Base-by-base conservation (phyloP, 148 eudicot species). In the Limonium bicolor region DNA sequence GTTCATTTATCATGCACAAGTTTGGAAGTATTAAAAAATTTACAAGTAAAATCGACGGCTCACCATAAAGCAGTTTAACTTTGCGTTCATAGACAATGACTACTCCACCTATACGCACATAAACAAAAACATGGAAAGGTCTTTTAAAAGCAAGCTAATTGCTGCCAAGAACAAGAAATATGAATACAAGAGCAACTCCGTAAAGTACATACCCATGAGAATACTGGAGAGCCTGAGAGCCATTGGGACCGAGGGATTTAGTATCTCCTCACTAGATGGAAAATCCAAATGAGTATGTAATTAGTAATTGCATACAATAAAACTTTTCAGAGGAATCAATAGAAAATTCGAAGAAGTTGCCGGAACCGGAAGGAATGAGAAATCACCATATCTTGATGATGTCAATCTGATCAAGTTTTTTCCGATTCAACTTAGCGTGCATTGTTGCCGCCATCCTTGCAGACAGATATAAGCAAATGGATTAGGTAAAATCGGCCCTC, bases 391-490 rank as follows among this genome's bases (percentile, higher is more conserved):
- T 81, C 48, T 70, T 64, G 61, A 78, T 73, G 27, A 92, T 73
- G 67, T 85, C 66, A 38, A 92, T 83, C 56, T 81, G 79, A 65
- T 64, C 53, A 41, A 92, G 86, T 55, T 85, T 81, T 48, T 53
- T 68, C 47, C 87, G 62, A 41, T 78, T 72, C 39, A 92, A 66
- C 51, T 81, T 92, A 41, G 77, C 76, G 34, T 85, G 94, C 76
- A 76, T 65, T 33, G 99, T 92, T 4, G 99, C 99, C 15, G 99
- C 95, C 88, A 76, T 76, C 99, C 99, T 90, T 67, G 18, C 44
- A 29, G 34, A n/a, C n/a, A n/a, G n/a, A n/a, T n/a, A n/a, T n/a
- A n/a, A n/a, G n/a, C n/a, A n/a, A n/a, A n/a, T n/a, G n/a, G n/a
- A n/a, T n/a, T n/a, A n/a, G n/a, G n/a, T n/a, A n/a, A n/a, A n/a